Base-by-base conservation (phyloP, 169 alveolate genomes). In the Fabrea salina region DNA sequence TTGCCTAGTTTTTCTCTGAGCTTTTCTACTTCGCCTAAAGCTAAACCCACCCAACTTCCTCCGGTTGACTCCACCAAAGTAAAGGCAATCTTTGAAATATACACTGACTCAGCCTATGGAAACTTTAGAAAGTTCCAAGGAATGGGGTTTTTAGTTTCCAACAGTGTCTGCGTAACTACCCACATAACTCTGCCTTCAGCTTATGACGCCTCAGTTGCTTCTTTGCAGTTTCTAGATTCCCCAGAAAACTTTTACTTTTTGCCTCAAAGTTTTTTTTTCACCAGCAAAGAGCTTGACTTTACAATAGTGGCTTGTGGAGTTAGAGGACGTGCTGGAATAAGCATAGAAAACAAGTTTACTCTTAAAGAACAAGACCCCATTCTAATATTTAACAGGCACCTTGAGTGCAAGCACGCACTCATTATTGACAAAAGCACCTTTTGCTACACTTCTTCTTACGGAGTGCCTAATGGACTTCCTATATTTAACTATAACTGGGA, bases 391-490 rank as follows among this genome's bases (percentile, higher is more conserved):
- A 22, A 61, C 27, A 11, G 25, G 8, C 16, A 25, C 32, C 27
- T 32, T 11, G 49, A 25, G 13, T 11, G 47, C 25, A 61, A 61
- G 37, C 16, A 35, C 2, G 54, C 27, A 0, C 13, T 32, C 11
- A 13, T 35, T 2, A 25, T 61, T 16, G 75, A 61, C n/a, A 32
- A 30, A 0, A 54, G 37, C 0, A 61, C 54, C 16, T 33, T 61
- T 11, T 32, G 49, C 3, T 61, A 61, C 3, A 61, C 75, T 35
- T 11, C 56, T 11, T 47, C 56, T 16, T 13, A n/a, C 37, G 25
- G n/a, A 11, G 37, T 61, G 11, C 75, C 56, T 16, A 25, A 11
- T 16, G 75, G 75, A 22, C 8, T 61, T 47, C 75, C 75, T 13
- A 25, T 61, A 16, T 61, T 61, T 4, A 33, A 25, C 56, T 35